Conservation (phyloP, 306 rosid species). For the Hippophae gyantsensis region DNA sequence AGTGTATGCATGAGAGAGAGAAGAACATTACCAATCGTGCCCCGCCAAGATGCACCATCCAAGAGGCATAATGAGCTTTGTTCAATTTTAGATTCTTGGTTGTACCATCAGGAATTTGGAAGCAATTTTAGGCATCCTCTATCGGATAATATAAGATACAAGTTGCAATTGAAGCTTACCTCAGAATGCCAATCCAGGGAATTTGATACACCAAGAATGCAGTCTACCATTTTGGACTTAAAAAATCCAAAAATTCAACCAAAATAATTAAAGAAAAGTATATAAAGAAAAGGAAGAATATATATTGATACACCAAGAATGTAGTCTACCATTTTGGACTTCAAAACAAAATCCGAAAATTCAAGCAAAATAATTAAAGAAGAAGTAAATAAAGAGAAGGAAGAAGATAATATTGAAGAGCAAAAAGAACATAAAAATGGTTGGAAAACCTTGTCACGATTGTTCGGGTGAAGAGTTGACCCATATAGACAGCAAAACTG, state of each 20-base stretch:
- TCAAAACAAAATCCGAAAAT: slow-evolving; percentile 6
- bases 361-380: slow-evolving; percentile 4
- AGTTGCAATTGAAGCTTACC: slow-evolving; percentile 31
- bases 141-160: slow-evolving; percentile 8
- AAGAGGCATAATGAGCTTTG: slow-evolving; percentile 79
- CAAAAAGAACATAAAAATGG: neutral
- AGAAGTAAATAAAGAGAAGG: neutral
- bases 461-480: slow-evolving; percentile 42
- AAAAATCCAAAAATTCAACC: slow-evolving; percentile 10
- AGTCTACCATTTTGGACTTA: slow-evolving; percentile 18
- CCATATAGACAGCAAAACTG: slow-evolving; percentile 51
- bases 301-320: slow-evolving; percentile 30
- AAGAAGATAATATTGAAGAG: neutral
- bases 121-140: slow-evolving; percentile 7
- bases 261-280: neutral
- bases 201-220: slow-evolving; percentile 47
- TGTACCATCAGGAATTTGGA: slow-evolving; percentile 6
- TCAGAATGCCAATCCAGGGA: slow-evolving; percentile 73
- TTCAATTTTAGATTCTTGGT: slow-evolving; percentile 68
- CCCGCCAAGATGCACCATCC: slow-evolving; percentile 75
- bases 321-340: slow-evolving; percentile 39
- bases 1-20: slow-evolving; percentile 4
- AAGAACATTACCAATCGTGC: slow-evolving; percentile 56
- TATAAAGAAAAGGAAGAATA: neutral
- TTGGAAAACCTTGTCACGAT: slow-evolving; percentile 31